phyloP scores from a whole-genome alignment of 2,329 filamentous ascomycete species.

The Claviceps arundinis region DNA sequence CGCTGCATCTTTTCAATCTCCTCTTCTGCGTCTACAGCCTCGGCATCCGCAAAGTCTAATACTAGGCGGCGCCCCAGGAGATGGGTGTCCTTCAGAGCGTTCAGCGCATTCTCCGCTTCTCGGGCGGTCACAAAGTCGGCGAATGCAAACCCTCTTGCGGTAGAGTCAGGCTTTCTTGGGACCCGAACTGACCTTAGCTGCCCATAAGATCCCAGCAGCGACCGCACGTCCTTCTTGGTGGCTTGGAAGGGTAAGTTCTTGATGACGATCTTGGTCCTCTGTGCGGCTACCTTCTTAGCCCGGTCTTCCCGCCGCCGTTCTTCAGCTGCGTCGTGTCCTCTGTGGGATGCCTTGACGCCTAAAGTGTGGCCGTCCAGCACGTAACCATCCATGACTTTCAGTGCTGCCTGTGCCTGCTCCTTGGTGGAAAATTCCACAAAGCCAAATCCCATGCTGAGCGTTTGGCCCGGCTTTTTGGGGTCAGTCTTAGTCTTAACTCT shows the following conservation, averaged over 20 bases:
- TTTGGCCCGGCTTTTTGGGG: conserved; percentile 76
- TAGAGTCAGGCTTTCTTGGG: conserved; percentile 86
- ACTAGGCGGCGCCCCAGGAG: conserved; percentile 80
- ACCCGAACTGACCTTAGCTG: conserved; percentile 85
- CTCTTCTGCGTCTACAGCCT: conserved; percentile 82
- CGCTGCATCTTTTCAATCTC: conserved; percentile 95
- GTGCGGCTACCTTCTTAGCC: conserved; percentile 63
- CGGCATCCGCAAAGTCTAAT: conserved; percentile 80
- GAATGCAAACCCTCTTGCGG: conserved; percentile 88
- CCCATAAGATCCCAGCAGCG: conserved; percentile 79
- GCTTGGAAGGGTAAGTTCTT: conserved; percentile 97
- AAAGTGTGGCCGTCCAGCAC: conserved; percentile 79
- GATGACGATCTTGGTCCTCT: conserved; percentile 85
- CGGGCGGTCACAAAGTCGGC: conserved; percentile 86
- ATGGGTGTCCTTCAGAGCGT: conserved; percentile 84
- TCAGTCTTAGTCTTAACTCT: conserved; percentile 88
- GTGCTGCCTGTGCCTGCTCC: conserved; percentile 63
- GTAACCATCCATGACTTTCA: conserved; percentile 77
- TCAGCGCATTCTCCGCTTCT: conserved; percentile 83
- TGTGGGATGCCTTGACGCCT: conserved; percentile 75
- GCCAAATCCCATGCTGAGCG: conserved; percentile 93
- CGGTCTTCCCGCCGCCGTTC: conserved; percentile 72
- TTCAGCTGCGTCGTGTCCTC: conserved; percentile 74
- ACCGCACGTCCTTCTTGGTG: conserved; percentile 79
- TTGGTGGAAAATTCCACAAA: conserved; percentile 81